Evolutionary conservation across 163 green algal species (phyloP), one percentile per base, ranked within the genome.

Genomic region (Volvox carteri): DNA sequence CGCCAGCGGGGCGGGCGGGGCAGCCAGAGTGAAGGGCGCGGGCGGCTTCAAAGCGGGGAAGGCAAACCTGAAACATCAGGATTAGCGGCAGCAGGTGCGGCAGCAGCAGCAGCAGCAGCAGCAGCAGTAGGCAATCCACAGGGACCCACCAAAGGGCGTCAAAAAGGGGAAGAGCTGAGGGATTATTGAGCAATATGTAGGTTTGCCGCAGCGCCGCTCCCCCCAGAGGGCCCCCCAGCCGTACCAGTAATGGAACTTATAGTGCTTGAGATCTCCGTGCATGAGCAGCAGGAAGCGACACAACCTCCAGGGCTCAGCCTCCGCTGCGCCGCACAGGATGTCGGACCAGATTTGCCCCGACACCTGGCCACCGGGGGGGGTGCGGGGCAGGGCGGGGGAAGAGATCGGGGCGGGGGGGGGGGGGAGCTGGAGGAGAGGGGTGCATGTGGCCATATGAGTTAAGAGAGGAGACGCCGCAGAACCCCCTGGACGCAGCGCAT

Each of bases 221-320:
- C n/a, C n/a, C n/a, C n/a, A n/a, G n/a, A n/a, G n/a, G n/a, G n/a
- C n/a, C n/a, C n/a, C n/a, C n/a, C n/a, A n/a, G n/a, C n/a, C n/a
- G n/a, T 70, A 97, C 96, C 96, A 97, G 90, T 98, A 98, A 78
- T 93, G 90, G 86, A 98, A 99, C 4, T 90, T 88, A 90, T 95
- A 98, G 25, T 94, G 92, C 94, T 99, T 99, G 7, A 99, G 90
- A 84, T 99, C 97, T 30, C 95, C 97, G 92, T 97, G 95, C 1
- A 92, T 84, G 2, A 99, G 76, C 52, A 98, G 81, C 50, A 97
- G 60, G 81, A 98, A 98, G 28, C 90, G 84, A 14, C 50, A 79
- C 30, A 99, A 94, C 25, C 94, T 90, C 41, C 65, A 54, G 9
- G 97, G 95, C 25, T 96, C 75, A 9, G 30, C 19, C 89, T 96